These are phyloP conservation scores for Bipolaris zeicola DNA, from an alignment of 2,329 filamentous ascomycete genomes.

Conservation along the genomic window DNA sequence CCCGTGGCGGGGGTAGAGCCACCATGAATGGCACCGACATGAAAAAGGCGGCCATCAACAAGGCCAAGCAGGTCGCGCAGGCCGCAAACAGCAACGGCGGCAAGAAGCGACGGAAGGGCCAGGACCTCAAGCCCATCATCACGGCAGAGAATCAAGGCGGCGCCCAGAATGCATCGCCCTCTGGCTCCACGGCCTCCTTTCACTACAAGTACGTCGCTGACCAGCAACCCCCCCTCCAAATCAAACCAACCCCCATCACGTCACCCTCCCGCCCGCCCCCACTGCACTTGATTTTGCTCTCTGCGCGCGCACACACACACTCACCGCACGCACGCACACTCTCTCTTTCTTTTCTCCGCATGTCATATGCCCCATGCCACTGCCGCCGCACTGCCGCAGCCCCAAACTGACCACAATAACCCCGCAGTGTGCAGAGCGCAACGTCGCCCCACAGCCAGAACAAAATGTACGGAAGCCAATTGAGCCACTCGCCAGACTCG, in stretches of 20 bases:
- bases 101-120: constrained; percentile 78
- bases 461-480: constrained; percentile 60
- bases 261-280: background rate
- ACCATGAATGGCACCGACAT: constrained; percentile 69
- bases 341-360: background rate
- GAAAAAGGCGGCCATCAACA: constrained; percentile 68
- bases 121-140: constrained; percentile 74
- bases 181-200: constrained; percentile 42
- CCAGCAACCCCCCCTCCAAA: background rate
- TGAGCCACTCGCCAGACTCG: constrained; percentile 76
- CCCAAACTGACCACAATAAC: constrained; percentile 24
- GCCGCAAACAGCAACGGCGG: constrained; percentile 61
- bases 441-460: constrained; percentile 53
- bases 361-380: background rate
- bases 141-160: constrained; percentile 65
- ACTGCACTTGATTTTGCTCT: constrained; percentile 3
- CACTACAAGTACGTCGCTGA: constrained; percentile 50
- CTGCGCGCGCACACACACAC: background rate
- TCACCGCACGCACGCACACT: background rate
- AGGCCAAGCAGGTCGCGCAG: constrained; percentile 68
- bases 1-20: constrained; percentile 41
- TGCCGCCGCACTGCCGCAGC: background rate
- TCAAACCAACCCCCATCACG: constrained; percentile 1
- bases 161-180: constrained; percentile 51
- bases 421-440: constrained; percentile 55